Percentiles rank a stretch among this genome's conserved stretches.
Conservation (phyloP, 2,329 filamentous ascomycete genomes). For the Erysiphe pulchra region DNA sequence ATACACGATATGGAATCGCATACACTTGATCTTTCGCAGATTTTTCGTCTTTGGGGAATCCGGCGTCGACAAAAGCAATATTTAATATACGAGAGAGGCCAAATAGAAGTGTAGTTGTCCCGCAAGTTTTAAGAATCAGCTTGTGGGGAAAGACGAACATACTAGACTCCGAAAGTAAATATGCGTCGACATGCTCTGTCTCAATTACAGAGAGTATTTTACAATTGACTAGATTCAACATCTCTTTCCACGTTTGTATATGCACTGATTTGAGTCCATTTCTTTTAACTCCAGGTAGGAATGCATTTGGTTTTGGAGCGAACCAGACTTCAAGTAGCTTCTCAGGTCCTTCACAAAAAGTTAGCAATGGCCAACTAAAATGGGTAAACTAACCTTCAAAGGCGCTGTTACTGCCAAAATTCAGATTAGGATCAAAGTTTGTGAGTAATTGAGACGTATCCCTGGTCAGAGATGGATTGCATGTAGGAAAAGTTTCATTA, state of each 20-base stretch:
- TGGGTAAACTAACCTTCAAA: slow-evolving; percentile 49
- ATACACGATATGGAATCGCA: slow-evolving; percentile 80
- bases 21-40: slow-evolving; percentile 43
- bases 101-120: slow-evolving; percentile 77
- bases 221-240: slow-evolving; percentile 97
- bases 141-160: slow-evolving; percentile 99
- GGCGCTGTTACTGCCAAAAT: slow-evolving; percentile 83
- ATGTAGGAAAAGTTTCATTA: neutral
- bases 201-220: slow-evolving; percentile 87
- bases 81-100: slow-evolving; percentile 78
- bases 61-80: slow-evolving; percentile 66
- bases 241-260: slow-evolving; percentile 70
- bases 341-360: slow-evolving; percentile 43
- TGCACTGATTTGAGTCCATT: slow-evolving; percentile 69
- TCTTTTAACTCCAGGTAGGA: slow-evolving; percentile 44
- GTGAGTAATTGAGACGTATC: slow-evolving; percentile 81
- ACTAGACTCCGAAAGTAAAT: slow-evolving; percentile 93
- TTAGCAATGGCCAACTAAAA: slow-evolving; percentile 8
- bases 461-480: neutral
- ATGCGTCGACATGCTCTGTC: slow-evolving; percentile 85
- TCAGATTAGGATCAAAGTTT: slow-evolving; percentile 80
- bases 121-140: slow-evolving; percentile 93
- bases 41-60: slow-evolving; percentile 55
- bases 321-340: slow-evolving; percentile 99
- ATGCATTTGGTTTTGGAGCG: slow-evolving; percentile 45